Base-by-base conservation (phyloP, 306 rosid genomes). In the Cajanus cajan region DNA sequence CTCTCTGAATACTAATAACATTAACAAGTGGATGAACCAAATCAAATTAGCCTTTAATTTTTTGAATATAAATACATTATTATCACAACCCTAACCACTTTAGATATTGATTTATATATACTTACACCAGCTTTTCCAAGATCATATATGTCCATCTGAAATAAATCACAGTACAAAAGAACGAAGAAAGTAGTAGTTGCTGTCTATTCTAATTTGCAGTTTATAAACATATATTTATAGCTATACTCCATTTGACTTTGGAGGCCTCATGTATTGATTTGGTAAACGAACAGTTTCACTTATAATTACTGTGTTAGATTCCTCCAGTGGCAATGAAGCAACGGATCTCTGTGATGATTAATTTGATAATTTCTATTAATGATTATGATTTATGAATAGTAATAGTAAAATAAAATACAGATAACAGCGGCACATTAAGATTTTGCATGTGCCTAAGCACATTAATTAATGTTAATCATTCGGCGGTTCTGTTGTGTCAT, bases 381-480 rank as follows among this genome's bases (percentile, higher is more conserved):
- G 31, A 28, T 28, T 28, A 3, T 28, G 31, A 28, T 3, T 28
- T n/a, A n/a, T n/a, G n/a, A 28, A 28, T 28, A 28, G 31, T 28
- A 28, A 28, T n/a, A n/a, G n/a, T n/a, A n/a, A n/a, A n/a, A n/a
- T n/a, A n/a, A n/a, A n/a, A n/a, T n/a, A n/a, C n/a, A n/a, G n/a
- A n/a, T n/a, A n/a, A n/a, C n/a, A n/a, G n/a, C n/a, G n/a, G n/a
- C 11, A 24, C 54, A 67, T 44, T 31, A 44, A 54, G 68, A 44
- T 22, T 18, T 51, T 22, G 37, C 54, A 81, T 61, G 74, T 74
- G 71, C 10, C 36, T 39, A 11, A 16, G 21, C 8, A 22, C 33
- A 44, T 80, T 51, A 80, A 16, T 50, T 25, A 63, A 80, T 39
- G 10, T 37, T 66, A 62, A 72, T 71, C 14, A 63, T 50, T 51